Percentiles rank a stretch among this genome's conserved stretches.
Evolutionary conservation across 805 yeast genomes (phyloP).

Genomic region (Myxozyma neglecta): DNA sequence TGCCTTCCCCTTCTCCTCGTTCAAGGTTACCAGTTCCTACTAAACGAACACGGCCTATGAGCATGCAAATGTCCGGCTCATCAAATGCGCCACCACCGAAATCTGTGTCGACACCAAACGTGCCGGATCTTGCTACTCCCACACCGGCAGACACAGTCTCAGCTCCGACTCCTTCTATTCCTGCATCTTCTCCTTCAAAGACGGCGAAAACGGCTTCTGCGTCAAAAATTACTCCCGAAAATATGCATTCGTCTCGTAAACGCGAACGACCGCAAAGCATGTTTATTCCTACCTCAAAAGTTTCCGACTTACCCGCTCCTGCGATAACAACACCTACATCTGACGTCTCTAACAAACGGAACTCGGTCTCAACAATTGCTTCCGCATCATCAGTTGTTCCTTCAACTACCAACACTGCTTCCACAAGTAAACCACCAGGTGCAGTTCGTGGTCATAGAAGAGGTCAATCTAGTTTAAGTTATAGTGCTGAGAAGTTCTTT

Average conservation of each 20-base stretch:
- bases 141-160: neutral
- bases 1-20: neutral
- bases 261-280: conserved; percentile 27
- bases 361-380: neutral
- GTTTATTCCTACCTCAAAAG: neutral
- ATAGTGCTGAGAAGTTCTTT: conserved; percentile 27
- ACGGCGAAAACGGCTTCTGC: neutral
- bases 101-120: neutral
- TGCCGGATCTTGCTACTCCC: neutral
- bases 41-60: conserved; percentile 14
- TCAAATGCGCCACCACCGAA: neutral
- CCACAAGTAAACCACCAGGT: neutral
- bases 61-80: conserved; percentile 1
- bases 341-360: neutral
- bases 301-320: neutral
- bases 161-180: neutral
- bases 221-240: neutral
- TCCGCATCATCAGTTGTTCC: conserved; percentile 4
- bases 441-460: conserved; percentile 22
- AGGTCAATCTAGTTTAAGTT: conserved; percentile 26
- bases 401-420: neutral
- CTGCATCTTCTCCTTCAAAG: neutral
- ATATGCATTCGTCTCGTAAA: neutral
- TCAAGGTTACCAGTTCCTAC: conserved; percentile 20
- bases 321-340: neutral